Evolutionary conservation across 768 basidiomycete genomes (phyloP), one percentile per base, ranked within the genome.

Genomic region (Trametes gibbosa): DNA sequence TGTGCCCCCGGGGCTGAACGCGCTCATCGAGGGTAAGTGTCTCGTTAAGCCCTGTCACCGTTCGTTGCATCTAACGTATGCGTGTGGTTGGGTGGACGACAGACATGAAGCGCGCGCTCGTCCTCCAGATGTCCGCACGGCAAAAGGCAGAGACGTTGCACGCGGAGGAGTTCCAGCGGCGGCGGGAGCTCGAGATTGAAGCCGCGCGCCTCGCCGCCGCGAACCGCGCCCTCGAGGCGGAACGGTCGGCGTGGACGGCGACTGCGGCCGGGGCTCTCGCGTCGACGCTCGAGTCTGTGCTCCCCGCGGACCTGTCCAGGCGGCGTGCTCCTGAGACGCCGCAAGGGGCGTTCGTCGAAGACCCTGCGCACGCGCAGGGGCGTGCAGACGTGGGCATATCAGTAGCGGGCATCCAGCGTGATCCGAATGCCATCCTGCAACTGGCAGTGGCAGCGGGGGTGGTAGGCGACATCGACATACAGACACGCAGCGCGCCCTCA

Each of bases 21-120:
- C 69, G 50, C 72, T 77, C 32, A 63, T 77, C 42, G 68, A 72
- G 37, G 69, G 75, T 77, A 63, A 48, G 72, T 66, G 40, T 35
- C 42, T 35, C 27, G 35, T 24, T 21, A 47, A 27, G 19, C 23
- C 5, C 8, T n/a, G 5, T 4, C 29, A 10, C 29, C 29, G 29
- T 32, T n/a, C 29, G 29, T 32, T 32, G 5, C 4, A 32, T 32
- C 29, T 32, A 32, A 32, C 10, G 29, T 32, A 32, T 32, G 29
- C 10, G 29, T 32, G 29, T 32, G 29, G 29, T 32, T 4, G 5
- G 29, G 29, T 10, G 4, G 29, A 32, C 24, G 19, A 0, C 59
- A 72, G 71, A 61, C 50, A 78, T 77, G 77, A 72, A 66, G 41
- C 70, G 65, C 55, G 69, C 75, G 45, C 66, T 77, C 29, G 50